Percentiles rank a stretch among this genome's conserved stretches.
Evolutionary conservation across 805 yeast species (phyloP).

Genomic region (Candida rishiriensis): DNA sequence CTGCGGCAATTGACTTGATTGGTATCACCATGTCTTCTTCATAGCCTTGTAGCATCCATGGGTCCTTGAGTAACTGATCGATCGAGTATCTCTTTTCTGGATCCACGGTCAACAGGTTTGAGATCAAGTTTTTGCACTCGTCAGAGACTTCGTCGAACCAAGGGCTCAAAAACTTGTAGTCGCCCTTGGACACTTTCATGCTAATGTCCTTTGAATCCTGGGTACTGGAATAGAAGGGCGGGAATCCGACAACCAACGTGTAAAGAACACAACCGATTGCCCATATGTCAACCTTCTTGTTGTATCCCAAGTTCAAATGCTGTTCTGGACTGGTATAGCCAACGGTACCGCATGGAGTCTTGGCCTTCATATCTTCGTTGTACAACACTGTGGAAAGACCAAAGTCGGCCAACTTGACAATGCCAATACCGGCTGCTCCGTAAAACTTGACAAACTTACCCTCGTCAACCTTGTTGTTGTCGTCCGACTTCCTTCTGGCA

Average conservation of each 20-base stretch:
- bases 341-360: slow-evolving; percentile 74
- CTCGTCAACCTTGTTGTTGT: slow-evolving; percentile 56
- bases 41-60: slow-evolving; percentile 50
- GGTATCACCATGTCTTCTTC: slow-evolving; percentile 14
- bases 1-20: slow-evolving; percentile 18
- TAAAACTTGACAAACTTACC: slow-evolving; percentile 47
- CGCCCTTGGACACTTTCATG: slow-evolving; percentile 65
- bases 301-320: slow-evolving; percentile 52
- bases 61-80: slow-evolving; percentile 63
- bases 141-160: slow-evolving; percentile 85
- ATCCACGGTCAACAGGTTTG: slow-evolving; percentile 62
- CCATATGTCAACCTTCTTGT: slow-evolving; percentile 70
- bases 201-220: slow-evolving; percentile 55
- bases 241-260: slow-evolving; percentile 67
- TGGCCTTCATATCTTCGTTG: slow-evolving; percentile 39
- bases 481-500: slow-evolving; percentile 50
- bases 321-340: slow-evolving; percentile 77
- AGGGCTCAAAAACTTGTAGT: slow-evolving; percentile 68
- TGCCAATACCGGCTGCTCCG: slow-evolving; percentile 65
- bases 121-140: slow-evolving; percentile 67
- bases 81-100: slow-evolving; percentile 65
- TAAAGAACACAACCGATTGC: slow-evolving; percentile 68
- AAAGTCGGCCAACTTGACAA: slow-evolving; percentile 64
- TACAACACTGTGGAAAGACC: slow-evolving; percentile 61
- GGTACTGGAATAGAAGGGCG: slow-evolving; percentile 68